Evolutionary conservation across 768 basidiomycete genomes (phyloP).

Genomic region (Aureoboletus auriporus): DNA sequence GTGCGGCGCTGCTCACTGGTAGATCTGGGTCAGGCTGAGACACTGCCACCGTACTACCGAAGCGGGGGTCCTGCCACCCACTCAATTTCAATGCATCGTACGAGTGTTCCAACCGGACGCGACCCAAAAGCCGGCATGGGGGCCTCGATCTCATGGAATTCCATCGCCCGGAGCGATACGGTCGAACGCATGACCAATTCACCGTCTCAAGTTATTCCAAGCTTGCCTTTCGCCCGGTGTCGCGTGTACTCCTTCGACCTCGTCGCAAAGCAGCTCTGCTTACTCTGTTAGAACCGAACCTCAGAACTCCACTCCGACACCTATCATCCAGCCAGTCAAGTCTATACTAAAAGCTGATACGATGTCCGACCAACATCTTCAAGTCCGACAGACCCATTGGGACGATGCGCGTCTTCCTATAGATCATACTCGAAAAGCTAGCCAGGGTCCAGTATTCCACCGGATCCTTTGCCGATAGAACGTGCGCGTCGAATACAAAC

Average conservation of each 20-base stretch:
- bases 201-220: constrained; percentile 31
- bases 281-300: not conserved
- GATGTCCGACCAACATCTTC: constrained; percentile 16
- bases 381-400: constrained; percentile 4
- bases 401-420: constrained; percentile 6
- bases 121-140: constrained; percentile 40
- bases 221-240: not conserved
- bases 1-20: too few relatives aligned
- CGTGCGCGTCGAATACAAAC: constrained; percentile 1
- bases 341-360: constrained; percentile 26
- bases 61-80: too few relatives aligned
- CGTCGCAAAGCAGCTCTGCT: too few relatives aligned
- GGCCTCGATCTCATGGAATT: constrained; percentile 60
- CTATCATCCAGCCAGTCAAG: constrained; percentile 14
- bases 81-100: too few relatives aligned
- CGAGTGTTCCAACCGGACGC: not conserved
- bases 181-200: constrained; percentile 69
- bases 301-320: not conserved
- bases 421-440: not conserved
- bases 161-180: constrained; percentile 64
- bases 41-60: too few relatives aligned
- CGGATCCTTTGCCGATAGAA: constrained; percentile 2
- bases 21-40: too few relatives aligned
- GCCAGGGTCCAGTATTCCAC: constrained; percentile 8
- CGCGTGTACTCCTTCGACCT: constrained; percentile 3